A percentile compares a stretch with the other conserved stretches of the same genome.
These are phyloP conservation scores for Parmales sp. DNA, from an alignment of 108 stramenopile species.

Conservation along the genomic window DNA sequence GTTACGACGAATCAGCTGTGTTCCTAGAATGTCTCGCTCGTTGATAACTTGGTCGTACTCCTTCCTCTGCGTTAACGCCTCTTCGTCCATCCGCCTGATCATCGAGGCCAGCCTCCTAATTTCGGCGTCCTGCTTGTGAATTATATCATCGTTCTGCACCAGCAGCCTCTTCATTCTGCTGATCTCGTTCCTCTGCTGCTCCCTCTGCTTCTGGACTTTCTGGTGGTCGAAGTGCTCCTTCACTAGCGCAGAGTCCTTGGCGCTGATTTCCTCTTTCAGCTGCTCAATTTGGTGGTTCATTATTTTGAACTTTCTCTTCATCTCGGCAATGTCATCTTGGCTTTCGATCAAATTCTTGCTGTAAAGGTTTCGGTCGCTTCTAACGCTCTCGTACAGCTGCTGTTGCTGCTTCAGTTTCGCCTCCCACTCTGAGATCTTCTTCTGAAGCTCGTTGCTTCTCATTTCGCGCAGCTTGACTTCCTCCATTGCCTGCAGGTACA, in stretches of 20 bases:
- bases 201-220: conserved; percentile 42
- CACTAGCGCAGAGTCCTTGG: conserved; percentile 61
- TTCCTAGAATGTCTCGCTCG: conserved; percentile 76
- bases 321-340: conserved; percentile 61
- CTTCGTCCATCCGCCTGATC: conserved; percentile 62
- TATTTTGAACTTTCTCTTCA: conserved; percentile 58
- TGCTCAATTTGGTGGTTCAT: conserved; percentile 57
- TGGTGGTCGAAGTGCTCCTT: conserved; percentile 66
- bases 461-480: conserved; percentile 52
- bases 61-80: conserved; percentile 48
- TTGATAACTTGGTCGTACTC: conserved; percentile 66
- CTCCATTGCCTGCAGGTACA: conserved; percentile 42
- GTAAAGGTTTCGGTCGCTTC: conserved; percentile 55
- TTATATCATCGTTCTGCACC: conserved; percentile 38
- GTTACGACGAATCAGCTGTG: conserved; percentile 74
- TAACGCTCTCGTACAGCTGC: conserved; percentile 54
- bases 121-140: conserved; percentile 51
- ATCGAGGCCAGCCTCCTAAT: conserved; percentile 41
- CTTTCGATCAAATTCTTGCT: conserved; percentile 47
- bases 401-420: conserved; percentile 58
- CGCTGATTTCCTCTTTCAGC: conserved; percentile 50
- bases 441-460: conserved; percentile 31
- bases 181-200: conserved; percentile 41
- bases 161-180: conserved; percentile 32
- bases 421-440: conserved; percentile 40